Percentiles rank a stretch among this genome's conserved stretches.
phyloP scores from a whole-genome alignment of 23 red algal genomes.

The Chondrus crispus region DNA sequence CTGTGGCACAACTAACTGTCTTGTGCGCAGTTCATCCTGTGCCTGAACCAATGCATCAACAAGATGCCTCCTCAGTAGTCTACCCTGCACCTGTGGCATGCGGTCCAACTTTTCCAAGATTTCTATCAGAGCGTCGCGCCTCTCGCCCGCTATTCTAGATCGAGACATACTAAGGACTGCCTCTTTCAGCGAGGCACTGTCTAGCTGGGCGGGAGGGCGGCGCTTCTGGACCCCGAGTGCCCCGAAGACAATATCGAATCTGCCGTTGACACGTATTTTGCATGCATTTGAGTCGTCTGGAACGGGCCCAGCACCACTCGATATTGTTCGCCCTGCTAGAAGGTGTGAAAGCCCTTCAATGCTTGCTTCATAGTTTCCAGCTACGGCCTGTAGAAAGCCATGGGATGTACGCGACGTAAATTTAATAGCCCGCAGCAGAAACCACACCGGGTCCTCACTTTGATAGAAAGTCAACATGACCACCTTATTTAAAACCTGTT shows the following conservation, averaged over 20 bases:
- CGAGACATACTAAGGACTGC: neutral
- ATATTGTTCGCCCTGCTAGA: neutral
- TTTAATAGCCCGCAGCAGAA: neutral
- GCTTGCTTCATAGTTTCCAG: neutral
- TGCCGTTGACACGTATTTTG: neutral
- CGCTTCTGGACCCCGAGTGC: neutral
- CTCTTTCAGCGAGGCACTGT: neutral
- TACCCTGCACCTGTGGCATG: too few relatives aligned
- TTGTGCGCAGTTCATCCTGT: neutral
- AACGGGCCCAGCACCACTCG: neutral
- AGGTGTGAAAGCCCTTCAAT: neutral
- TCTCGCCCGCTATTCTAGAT: neutral
- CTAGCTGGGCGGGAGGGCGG: neutral
- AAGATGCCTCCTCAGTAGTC: too few relatives aligned
- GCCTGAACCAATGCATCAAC: too few relatives aligned
- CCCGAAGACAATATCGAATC: neutral
- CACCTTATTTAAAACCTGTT: neutral
- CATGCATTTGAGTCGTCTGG: neutral
- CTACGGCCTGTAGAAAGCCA: neutral
- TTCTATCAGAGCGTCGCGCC: neutral
- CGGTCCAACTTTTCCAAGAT: neutral
- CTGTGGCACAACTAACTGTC: neutral
- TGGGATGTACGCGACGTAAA: constrained; percentile 21
- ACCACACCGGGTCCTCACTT: constrained; percentile 4
- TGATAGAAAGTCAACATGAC: neutral